phyloP scores from a whole-genome alignment of 2,329 filamentous ascomycete species.

The Verticillium nubilum region DNA sequence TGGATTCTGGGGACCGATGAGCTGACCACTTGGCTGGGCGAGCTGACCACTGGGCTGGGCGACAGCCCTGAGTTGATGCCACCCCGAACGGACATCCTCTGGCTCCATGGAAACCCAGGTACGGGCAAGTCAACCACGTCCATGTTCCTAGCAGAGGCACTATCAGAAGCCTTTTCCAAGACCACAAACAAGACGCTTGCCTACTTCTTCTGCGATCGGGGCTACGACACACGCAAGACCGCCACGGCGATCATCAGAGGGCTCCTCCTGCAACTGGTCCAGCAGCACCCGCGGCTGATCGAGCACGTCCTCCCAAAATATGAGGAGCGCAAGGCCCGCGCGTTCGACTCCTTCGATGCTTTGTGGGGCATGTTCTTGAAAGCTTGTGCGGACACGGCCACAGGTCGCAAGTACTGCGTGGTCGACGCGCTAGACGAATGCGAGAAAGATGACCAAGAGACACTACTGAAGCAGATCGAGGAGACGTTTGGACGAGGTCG shows the following conservation, averaged over 20 bases:
- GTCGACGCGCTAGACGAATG: constrained; percentile 17
- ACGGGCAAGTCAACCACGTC: constrained; percentile 17
- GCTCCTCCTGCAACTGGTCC: constrained; percentile 15
- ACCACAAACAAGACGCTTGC: constrained; percentile 9
- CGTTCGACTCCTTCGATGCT: constrained; percentile 16
- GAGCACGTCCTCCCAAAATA: constrained; percentile 14
- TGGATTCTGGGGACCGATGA: constrained; percentile 15
- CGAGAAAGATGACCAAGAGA: constrained; percentile 10
- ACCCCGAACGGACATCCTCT: constrained; percentile 7
- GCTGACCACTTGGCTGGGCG: constrained; percentile 13
- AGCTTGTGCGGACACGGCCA: constrained; percentile 6
- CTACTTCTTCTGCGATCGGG: constrained; percentile 19
- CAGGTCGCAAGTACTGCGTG: constrained; percentile 14
- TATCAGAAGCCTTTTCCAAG: constrained; percentile 8
- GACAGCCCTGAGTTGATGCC: not conserved
- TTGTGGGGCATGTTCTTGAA: constrained; percentile 15
- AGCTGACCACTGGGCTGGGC: too few species aligned
- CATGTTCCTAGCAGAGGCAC: constrained; percentile 16
- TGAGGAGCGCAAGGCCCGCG: constrained; percentile 4
- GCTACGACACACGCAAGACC: constrained; percentile 14
- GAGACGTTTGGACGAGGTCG: constrained; percentile 5
- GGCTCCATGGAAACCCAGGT: constrained; percentile 14
- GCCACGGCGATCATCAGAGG: constrained; percentile 17
- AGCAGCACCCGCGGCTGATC: constrained; percentile 13
- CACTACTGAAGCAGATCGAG: constrained; percentile 9